Base-by-base conservation (phyloP, 139 green algal species). In the Chlorella sp. region DNA sequence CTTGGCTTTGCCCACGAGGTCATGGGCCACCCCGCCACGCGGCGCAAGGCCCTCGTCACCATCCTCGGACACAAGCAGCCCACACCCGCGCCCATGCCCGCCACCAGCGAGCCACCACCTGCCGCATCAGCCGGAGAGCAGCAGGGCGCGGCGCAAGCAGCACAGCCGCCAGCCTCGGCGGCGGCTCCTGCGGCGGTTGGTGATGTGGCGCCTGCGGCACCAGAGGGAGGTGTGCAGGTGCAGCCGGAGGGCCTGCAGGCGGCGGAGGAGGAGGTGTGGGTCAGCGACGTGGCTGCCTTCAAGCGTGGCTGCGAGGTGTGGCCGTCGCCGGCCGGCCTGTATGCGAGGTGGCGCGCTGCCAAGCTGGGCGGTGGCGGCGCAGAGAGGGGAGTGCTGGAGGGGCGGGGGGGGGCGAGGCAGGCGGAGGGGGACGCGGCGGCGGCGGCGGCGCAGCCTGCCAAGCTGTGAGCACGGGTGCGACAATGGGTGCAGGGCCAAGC, bases 231-330 rank as follows among this genome's bases (percentile, higher is more conserved):
- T 17, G 42, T 55, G n/a, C n/a, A n/a, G n/a, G n/a, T n/a, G n/a
- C n/a, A n/a, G n/a, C n/a, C n/a, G 42, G 42, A 55, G 17, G 42
- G 42, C 17, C 10, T 10, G 10, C 17, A 17, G 10, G 42, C 42
- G 42, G 10, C 42, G 17, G 42, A 55, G 42, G 42, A 55, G 42
- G 42, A 10, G 10, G 42, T 55, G 42, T 17, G 17, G 10, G 10
- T 10, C 42, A 55, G 10, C 20, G 55, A 64, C 55, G 6, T 64
- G 22, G 55, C 55, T 29, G 4, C 4, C 20, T 64, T 64, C 55
- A 64, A 64, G 55, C 55, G 55, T 10, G 55, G 55, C 55, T 64
- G 55, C 55, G 55, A 64, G 55, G 24, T 30, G 55, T 64, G 20
- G 20, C 55, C 55, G 14, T 31, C 14, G 4, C 22, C 24, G 22